Evolutionary conservation across 352 stramenopile genomes (phyloP).

Genomic region (Phytopythium ostracodes): DNA sequence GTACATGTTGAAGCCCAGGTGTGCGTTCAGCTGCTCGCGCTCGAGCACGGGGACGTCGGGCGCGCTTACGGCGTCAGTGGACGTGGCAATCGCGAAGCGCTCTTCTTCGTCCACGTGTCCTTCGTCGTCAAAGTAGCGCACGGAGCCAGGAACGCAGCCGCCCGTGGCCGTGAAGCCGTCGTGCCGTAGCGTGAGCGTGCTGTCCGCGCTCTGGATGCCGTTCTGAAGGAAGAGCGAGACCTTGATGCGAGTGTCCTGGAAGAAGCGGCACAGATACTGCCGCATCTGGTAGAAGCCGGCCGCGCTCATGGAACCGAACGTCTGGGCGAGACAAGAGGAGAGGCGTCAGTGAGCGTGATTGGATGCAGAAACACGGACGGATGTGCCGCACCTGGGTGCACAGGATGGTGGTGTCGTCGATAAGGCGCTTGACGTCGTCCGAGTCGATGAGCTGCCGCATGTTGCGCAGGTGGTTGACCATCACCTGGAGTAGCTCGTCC

Average conservation of each 20-base stretch:
- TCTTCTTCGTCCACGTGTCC: slow-evolving; percentile 62
- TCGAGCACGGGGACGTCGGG: slow-evolving; percentile 54
- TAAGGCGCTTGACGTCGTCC: slow-evolving; percentile 54
- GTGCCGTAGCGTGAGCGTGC: slow-evolving; percentile 72
- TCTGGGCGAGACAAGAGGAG: slow-evolving; percentile 11
- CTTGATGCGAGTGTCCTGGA: slow-evolving; percentile 89
- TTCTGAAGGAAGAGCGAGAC: slow-evolving; percentile 90
- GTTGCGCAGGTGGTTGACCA: slow-evolving; percentile 80
- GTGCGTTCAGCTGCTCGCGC: slow-evolving; percentile 47
- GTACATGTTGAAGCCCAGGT: slow-evolving; percentile 84
- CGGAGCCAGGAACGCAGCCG: slow-evolving; percentile 57
- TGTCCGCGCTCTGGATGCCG: slow-evolving; percentile 80
- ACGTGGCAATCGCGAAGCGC: slow-evolving; percentile 54
- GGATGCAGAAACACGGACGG: neutral
- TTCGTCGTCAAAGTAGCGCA: slow-evolving; percentile 68
- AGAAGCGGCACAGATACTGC: slow-evolving; percentile 87
- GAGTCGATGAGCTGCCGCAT: slow-evolving; percentile 72
- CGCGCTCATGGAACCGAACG: slow-evolving; percentile 57
- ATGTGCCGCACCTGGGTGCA: slow-evolving; percentile 37
- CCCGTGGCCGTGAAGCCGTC: slow-evolving; percentile 71
- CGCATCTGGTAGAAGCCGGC: slow-evolving; percentile 82
- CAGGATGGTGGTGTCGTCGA: slow-evolving; percentile 79
- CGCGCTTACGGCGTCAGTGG: slow-evolving; percentile 42
- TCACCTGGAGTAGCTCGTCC: slow-evolving; percentile 86
- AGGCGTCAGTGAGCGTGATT: neutral